Base-by-base conservation (phyloP, 169 alveolate genomes). In the Toxoplasma gondii region DNA sequence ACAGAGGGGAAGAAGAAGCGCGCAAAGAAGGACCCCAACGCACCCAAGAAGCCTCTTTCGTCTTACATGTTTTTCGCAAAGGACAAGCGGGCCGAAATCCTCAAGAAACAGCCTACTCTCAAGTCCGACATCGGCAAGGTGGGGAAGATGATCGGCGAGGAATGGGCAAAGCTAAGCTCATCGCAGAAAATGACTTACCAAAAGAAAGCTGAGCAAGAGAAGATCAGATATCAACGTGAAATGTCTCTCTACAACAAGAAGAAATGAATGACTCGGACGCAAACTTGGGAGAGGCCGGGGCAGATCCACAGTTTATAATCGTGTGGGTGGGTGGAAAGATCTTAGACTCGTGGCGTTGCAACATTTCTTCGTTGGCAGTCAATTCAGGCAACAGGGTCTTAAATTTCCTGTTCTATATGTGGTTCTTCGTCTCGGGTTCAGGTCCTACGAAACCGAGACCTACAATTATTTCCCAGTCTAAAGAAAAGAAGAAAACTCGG, bases 121-220 rank as follows among this genome's bases (percentile, higher is more conserved):
- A 97, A 97, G 87, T 96, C 97, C 92, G 98, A 98, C 91, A 98
- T 98, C 36, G 98, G 98, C n/a, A 96, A 98, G 36, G 98, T 98
- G 27, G 99, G 98, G 17, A 98, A 97, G 93, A 96, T 98, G 97
- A 97, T 98, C 94, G 99, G 99, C 38, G 98, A 97, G 80, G 99
- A 98, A 67, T 98, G 99, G 99, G 97, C 97, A 94, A 96, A 97
- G 36, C 94, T 98, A 88, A 96, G 94, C 84, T 99, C 97, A 74
- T 91, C 94, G 36, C 98, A 97, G 69, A 98, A 97, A 94, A 96
- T 96, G 10, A 98, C 99, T 1, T 98, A 96, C 94, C 98, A 97
- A 90, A 97, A 97, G 96, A 96, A 96, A 92, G 98, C 99, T 43
- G 98, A 96, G 88, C 98, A 97, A 53, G 99, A 98, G 96, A 97